Evolutionary conservation across 257 asterid species (phyloP).

Genomic region (Asclepias syriaca): DNA sequence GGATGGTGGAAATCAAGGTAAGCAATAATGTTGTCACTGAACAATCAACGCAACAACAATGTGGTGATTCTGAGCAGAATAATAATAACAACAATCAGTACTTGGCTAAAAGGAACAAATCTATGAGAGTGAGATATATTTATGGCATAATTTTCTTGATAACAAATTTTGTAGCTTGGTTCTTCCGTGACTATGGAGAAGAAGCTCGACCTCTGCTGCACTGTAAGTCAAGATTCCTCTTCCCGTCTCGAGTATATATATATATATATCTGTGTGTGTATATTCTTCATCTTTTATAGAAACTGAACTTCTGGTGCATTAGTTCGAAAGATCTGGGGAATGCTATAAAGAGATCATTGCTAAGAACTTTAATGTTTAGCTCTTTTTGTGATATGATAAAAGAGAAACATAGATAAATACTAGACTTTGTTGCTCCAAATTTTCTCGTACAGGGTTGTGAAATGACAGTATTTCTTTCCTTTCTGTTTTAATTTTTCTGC

Average conservation of each 20-base stretch:
- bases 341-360: neutral
- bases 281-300: neutral
- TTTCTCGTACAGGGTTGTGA: neutral
- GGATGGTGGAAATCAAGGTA: slow-evolving; percentile 22
- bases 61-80: slow-evolving; percentile 22
- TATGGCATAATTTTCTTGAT: slow-evolving; percentile 64
- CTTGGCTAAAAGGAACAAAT: slow-evolving; percentile 42
- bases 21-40: slow-evolving; percentile 28
- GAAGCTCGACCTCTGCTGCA: slow-evolving; percentile 51
- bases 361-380: neutral
- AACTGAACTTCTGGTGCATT: neutral
- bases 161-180: slow-evolving; percentile 76
- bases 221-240: slow-evolving; percentile 42
- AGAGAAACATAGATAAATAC: neutral
- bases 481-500: neutral
- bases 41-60: slow-evolving; percentile 23
- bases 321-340: neutral
- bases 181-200: slow-evolving; percentile 77
- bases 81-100: slow-evolving; percentile 20
- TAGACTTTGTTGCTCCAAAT: neutral
- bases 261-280: neutral
- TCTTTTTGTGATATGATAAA: neutral
- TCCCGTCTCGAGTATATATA: no score
- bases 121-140: slow-evolving; percentile 65
- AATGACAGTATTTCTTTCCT: neutral